Evolutionary conservation across 768 basidiomycete genomes (phyloP), one percentile per base, ranked within the genome.

Genomic region (Tubosaeta sp.): DNA sequence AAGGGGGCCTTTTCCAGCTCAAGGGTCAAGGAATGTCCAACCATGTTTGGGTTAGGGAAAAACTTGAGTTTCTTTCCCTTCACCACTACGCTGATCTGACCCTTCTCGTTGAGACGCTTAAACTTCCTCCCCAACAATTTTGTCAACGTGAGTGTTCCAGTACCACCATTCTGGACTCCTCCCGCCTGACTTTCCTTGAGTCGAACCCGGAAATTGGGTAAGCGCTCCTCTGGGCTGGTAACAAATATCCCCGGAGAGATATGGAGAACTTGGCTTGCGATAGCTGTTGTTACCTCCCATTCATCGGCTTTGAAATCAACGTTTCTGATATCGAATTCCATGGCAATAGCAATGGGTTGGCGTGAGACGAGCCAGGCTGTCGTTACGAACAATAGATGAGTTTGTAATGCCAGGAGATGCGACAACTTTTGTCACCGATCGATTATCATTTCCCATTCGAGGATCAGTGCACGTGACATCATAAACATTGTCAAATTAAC

Each of bases 151-250:
- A 78, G 58, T 12, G 47, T 57, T 6, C 77, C 79, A 2, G 62
- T 69, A 1, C 86, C 84, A 57, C 80, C 70, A 62, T 89, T 87
- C 10, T 77, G 69, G 14, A 80, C 71, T 4, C 80, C 80, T 18
- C 80, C 78, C 0, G 71, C 70, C 46, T 67, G 67, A 53, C 74
- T 76, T 46, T 68, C 59, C 44, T 81, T 76, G n/a, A 90, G 69
- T 16, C 44, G 59, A 47, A 90, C 77, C 38, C 68, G 57, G 67
- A 90, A 90, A 54, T 90, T 90, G 31, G 86, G 71, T 31, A 40
- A 57, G 24, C 59, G 59, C 18, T 61, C 63, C 30, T 55, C 48
- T 29, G 55, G 48, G 38, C 43, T 45, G 10, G 61, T 52, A 12
- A 69, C 61, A 41, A 69, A 70, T 3, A 27, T 32, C 4, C 67